These are phyloP conservation scores for Helicostylum pulchrum DNA, from an alignment of 192 early-diverging fungal genomes.

Conservation along the genomic window DNA sequence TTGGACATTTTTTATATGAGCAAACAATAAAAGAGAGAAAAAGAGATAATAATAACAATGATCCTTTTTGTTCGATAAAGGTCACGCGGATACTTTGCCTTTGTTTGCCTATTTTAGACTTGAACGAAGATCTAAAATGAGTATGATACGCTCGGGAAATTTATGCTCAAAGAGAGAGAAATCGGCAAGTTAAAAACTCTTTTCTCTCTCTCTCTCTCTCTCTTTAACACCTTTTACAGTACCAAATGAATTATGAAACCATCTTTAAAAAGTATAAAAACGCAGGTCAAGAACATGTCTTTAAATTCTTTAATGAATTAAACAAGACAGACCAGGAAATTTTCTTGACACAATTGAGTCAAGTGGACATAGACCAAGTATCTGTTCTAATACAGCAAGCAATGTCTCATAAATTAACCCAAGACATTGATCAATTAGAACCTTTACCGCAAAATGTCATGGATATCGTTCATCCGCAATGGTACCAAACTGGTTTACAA, in stretches of 20 bases:
- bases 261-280: constrained; percentile 42
- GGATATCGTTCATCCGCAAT: constrained; percentile 50
- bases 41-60: not conserved
- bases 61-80: too few species aligned
- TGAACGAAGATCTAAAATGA: too few species aligned
- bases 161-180: too few species aligned
- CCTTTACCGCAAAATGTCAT: constrained; percentile 68
- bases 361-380: constrained; percentile 69
- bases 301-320: constrained; percentile 75
- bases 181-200: too few species aligned
- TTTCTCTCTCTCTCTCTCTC: not conserved
- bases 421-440: constrained; percentile 33
- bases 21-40: not conserved
- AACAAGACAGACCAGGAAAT: constrained; percentile 44
- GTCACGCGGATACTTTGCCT: too few species aligned
- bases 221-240: too few species aligned
- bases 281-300: constrained; percentile 83
- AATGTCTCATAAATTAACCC: constrained; percentile 53
- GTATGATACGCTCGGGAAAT: too few species aligned
- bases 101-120: too few species aligned
- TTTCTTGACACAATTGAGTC: constrained; percentile 62
- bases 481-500: constrained; percentile 65
- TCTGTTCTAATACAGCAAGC: constrained; percentile 73
- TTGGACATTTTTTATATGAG: constrained; percentile 18
- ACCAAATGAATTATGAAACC: not conserved